A percentile compares a stretch with the other conserved stretches of the same genome.
phyloP scores from a whole-genome alignment of 2,329 filamentous ascomycete genomes.

The Mycocentrospora acerina region DNA sequence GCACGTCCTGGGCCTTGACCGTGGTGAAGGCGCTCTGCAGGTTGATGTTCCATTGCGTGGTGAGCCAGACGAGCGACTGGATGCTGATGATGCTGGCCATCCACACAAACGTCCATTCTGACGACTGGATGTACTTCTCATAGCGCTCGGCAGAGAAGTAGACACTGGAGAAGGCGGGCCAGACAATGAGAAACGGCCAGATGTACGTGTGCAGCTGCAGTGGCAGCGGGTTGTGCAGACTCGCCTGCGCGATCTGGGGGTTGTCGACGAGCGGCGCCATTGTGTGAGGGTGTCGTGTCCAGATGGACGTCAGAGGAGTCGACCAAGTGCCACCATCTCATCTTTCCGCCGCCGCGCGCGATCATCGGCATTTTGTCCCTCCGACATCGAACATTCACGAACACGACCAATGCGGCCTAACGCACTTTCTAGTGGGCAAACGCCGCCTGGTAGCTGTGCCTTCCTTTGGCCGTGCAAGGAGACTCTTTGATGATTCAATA shows the following conservation, averaged over 20 bases:
- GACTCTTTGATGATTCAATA: too few relatives aligned
- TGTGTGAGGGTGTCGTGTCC: slow-evolving; percentile 20
- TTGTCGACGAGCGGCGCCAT: slow-evolving; percentile 78
- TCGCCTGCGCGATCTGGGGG: slow-evolving; percentile 82
- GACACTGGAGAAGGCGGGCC: slow-evolving; percentile 87
- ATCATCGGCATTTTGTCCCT: not conserved
- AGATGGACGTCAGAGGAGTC: slow-evolving; percentile 14
- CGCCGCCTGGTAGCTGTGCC: too few relatives aligned
- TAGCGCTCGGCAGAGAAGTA: slow-evolving; percentile 84
- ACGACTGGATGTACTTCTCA: slow-evolving; percentile 85
- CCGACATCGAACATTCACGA: slow-evolving; percentile 7
- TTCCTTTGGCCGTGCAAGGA: too few relatives aligned
- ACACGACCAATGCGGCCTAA: slow-evolving; percentile 4
- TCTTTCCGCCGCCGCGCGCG: slow-evolving; percentile 5
- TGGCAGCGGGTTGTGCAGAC: slow-evolving; percentile 84
- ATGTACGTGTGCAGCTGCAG: slow-evolving; percentile 82
- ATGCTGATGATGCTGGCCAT: slow-evolving; percentile 81
- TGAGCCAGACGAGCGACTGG: slow-evolving; percentile 89
- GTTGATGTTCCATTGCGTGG: slow-evolving; percentile 96
- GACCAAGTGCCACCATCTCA: slow-evolving; percentile 13
- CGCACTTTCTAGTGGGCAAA: too few relatives aligned
- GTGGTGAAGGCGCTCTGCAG: slow-evolving; percentile 81
- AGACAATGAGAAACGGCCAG: slow-evolving; percentile 89
- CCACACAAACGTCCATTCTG: slow-evolving; percentile 98
- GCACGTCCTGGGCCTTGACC: slow-evolving; percentile 66